Conservation (phyloP, 345 rosid genomes). For the Diplotaxis tenuifolia region DNA sequence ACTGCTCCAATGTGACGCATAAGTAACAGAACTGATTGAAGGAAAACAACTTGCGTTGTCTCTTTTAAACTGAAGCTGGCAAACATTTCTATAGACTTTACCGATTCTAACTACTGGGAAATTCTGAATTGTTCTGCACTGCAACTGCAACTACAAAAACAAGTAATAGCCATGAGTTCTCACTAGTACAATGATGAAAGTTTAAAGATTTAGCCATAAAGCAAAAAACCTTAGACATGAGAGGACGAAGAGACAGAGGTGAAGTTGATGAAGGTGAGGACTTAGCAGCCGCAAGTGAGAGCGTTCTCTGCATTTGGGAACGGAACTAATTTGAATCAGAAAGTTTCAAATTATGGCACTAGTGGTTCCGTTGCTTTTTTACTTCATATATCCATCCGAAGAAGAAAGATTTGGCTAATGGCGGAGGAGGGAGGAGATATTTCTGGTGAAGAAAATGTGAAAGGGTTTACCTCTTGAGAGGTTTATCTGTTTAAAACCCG, state of each 20-base stretch:
- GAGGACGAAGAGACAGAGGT: conserved; percentile 35
- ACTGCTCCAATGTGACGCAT: conserved; percentile 23
- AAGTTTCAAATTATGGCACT: conserved; percentile 8
- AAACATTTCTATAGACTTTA: conserved; percentile 29
- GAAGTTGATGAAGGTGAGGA: conserved; percentile 36
- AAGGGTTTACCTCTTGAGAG: conserved; percentile 37
- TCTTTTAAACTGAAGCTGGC: conserved; percentile 36
- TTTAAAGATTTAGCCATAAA: conserved; percentile 4
- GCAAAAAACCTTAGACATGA: conserved; percentile 50
- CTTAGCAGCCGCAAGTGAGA: conserved; percentile 28
- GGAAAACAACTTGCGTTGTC: conserved; percentile 28
- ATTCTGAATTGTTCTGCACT: conserved; percentile 39
- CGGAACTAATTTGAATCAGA: conserved; percentile 2
- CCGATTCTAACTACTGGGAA: conserved; percentile 17
- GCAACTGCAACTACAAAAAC: conserved; percentile 38
- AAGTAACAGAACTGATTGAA: conserved; percentile 26
- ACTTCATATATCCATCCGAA: conserved; percentile 22
- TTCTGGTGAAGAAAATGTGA: not conserved
- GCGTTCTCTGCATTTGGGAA: conserved; percentile 36
- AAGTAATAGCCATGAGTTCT: conserved; percentile 13
- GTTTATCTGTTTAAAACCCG: conserved; percentile 27
- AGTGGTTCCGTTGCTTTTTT: not conserved
- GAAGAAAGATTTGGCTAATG: conserved; percentile 10
- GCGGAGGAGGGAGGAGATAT: conserved; percentile 9
- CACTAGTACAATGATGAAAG: not conserved